Base-by-base conservation (phyloP, 345 rosid species). In the Cardamine occulta region DNA sequence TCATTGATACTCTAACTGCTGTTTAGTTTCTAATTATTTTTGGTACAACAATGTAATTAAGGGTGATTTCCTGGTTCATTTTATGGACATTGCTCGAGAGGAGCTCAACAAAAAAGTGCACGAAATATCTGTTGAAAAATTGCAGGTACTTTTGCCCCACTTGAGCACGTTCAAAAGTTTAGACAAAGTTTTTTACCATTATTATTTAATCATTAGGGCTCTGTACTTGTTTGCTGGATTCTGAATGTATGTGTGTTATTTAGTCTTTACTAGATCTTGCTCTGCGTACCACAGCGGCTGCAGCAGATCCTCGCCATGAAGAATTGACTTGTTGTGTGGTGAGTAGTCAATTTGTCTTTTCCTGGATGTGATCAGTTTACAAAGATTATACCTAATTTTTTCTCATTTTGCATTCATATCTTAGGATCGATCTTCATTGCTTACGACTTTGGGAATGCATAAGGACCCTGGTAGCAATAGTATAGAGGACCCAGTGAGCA, bases 11-110 rank as follows among this genome's bases (percentile, higher is more conserved):
- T 74, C 42, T 60, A 31, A 57, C 57, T 37, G 13, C 54, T 64
- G 24, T 49, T 58, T 24, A 39, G 6, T 69, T 31, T 74, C 44
- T 56, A 69, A 8, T 34, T 59, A 4, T 7, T 5, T 31, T 48
- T 60, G 54, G 56, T 74, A 18, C 9, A 24, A 73, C 70, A 28
- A n/a, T n/a, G n/a, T n/a, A n/a, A n/a, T n/a, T n/a, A n/a, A 95
- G 97, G 99, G 97, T 57, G 99, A 95, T 80, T 95, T 92, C 80
- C 80, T 95, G 88, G 97, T 95, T 80, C 99, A 90, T 80, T 95
- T 95, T 73, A 92, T 89, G 96, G 99, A 95, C 85, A 95, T 95
- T 70, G 88, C 99, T 76, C 87, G 97, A 72, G 97, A 95, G 60
- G 97, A 92, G 83, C 93, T 95, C 28, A 77, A 77, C 42, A 95